A percentile compares a stretch with the other conserved stretches of the same genome.
Evolutionary conservation across 805 yeast genomes (phyloP).

Genomic region (Hemisphaericaspora nanyangensis): DNA sequence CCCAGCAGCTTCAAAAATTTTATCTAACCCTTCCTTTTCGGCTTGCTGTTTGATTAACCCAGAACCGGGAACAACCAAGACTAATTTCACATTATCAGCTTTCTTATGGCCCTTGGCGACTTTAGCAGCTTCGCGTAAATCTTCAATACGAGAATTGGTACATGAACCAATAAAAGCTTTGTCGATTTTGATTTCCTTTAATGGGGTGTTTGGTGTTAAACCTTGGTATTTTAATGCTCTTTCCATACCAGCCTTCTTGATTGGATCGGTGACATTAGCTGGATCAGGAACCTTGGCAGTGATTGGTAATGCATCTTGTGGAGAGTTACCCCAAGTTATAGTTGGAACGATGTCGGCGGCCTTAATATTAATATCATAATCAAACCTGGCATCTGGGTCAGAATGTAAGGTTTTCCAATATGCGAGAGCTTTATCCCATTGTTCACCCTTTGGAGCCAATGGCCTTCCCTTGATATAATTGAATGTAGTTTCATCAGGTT

Average conservation of each 20-base stretch:
- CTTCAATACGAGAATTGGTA: slow-evolving; percentile 97
- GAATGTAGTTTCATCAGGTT: slow-evolving; percentile 87
- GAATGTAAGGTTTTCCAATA: slow-evolving; percentile 89
- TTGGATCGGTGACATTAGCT: slow-evolving; percentile 61
- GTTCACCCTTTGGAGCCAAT: slow-evolving; percentile 86
- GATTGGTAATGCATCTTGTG: slow-evolving; percentile 97
- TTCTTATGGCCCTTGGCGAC: slow-evolving; percentile 87
- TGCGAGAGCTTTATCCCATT: slow-evolving; percentile 90
- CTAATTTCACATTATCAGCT: slow-evolving; percentile 76
- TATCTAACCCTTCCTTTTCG: slow-evolving; percentile 90
- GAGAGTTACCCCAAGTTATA: slow-evolving; percentile 99
- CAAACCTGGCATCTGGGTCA: slow-evolving; percentile 89
- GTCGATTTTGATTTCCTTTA: slow-evolving; percentile 73
- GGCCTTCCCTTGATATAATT: slow-evolving; percentile 92
- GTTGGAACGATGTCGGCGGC: slow-evolving; percentile 91
- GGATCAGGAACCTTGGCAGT: slow-evolving; percentile 92
- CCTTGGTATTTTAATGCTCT: slow-evolving; percentile 94
- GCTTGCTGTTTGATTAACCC: slow-evolving; percentile 93
- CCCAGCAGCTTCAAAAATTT: slow-evolving; percentile 86
- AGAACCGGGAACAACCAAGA: slow-evolving; percentile 95
- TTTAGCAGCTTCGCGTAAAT: slow-evolving; percentile 89
- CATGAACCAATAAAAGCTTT: slow-evolving; percentile 98
- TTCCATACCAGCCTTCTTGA: slow-evolving; percentile 77
- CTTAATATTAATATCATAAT: slow-evolving; percentile 72
- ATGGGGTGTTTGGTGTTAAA: slow-evolving; percentile 73